These are phyloP conservation scores for Physaria fendleri DNA, from an alignment of 345 rosid genomes.

Conservation along the genomic window DNA sequence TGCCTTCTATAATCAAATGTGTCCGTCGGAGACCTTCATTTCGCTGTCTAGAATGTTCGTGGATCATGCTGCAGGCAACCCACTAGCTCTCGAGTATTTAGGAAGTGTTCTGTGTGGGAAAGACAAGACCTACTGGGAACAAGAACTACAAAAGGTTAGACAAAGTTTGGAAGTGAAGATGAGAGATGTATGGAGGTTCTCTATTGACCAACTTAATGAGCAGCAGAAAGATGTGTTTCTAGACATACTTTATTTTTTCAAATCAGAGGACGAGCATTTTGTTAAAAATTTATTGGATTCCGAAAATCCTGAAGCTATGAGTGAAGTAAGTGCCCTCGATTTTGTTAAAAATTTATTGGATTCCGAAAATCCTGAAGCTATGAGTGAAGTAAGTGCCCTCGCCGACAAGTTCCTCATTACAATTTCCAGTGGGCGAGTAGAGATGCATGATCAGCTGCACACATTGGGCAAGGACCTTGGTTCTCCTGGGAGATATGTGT, in stretches of 20 bases:
- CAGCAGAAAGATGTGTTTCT: slow-evolving; percentile 12
- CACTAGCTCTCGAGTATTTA: slow-evolving; percentile 26
- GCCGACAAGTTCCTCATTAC: slow-evolving; percentile 17
- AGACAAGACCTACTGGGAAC: slow-evolving; percentile 7
- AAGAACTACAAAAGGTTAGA: neutral
- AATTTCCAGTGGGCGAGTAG: neutral
- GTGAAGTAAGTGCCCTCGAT: no score
- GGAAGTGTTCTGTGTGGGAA: neutral
- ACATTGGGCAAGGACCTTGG: neutral
- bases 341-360: neutral
- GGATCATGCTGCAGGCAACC: slow-evolving; percentile 24
- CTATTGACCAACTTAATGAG: slow-evolving; percentile 15
- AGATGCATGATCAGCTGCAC: slow-evolving; percentile 22
- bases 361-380: neutral
- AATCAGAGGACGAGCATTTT: neutral
- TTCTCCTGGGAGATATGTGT: neutral
- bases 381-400: neutral
- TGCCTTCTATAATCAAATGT: neutral
- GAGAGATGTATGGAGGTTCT: neutral
- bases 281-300: neutral
- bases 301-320: neutral
- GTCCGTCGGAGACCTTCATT: neutral
- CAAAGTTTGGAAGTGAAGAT: neutral
- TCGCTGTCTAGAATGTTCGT: neutral
- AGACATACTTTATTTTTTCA: slow-evolving; percentile 28